Evolutionary conservation across 2,329 filamentous ascomycete genomes (phyloP), one percentile per base, ranked within the genome.

Genomic region (Fusarium liriodendri): DNA sequence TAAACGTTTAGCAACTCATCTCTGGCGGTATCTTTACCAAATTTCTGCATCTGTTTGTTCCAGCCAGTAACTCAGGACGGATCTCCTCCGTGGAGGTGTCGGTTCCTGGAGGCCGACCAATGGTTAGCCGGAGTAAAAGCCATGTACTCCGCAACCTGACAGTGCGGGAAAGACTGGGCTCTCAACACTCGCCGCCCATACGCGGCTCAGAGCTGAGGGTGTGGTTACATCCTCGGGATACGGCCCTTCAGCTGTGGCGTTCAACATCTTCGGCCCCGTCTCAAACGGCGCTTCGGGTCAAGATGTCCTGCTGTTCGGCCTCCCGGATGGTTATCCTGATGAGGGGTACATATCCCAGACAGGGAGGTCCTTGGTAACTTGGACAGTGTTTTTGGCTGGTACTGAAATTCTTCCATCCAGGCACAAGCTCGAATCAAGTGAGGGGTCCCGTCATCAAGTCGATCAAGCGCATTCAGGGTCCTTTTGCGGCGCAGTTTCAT

Each of bases 161-260:
- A 70, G 72, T 75, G 72, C 58, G 27, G n/a, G 13, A 7, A 2
- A 7, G 7, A 70, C 72, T 70, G 65, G 55, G 52, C 20, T 20
- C 18, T 37, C 13, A 9, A 32, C 7, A 63, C 13, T 55, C 35
- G 27, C 13, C 25, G 22, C n/a, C 33, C 14, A 40, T 25, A 38
- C 27, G 47, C 47, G 47, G 61, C 61, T 63, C 25, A 35, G 27
- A 32, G n/a, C 18, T 33, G 25, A 20, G 47, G 35, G 61, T 42
- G 61, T 55, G 61, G 61, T 64, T 25, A 42, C 47, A 57, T 57
- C 35, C 50, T 55, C 29, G 59, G 47, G 61, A 62, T 62, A 62
- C 45, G 60, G 42, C 32, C 33, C 20, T 52, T 16, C n/a, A 40
- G 22, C 38, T 63, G 47, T 64, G 47, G 47, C 47, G 61, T 20